phyloP scores from a whole-genome alignment of 257 asterid genomes.

The Gynochthodes officinalis region DNA sequence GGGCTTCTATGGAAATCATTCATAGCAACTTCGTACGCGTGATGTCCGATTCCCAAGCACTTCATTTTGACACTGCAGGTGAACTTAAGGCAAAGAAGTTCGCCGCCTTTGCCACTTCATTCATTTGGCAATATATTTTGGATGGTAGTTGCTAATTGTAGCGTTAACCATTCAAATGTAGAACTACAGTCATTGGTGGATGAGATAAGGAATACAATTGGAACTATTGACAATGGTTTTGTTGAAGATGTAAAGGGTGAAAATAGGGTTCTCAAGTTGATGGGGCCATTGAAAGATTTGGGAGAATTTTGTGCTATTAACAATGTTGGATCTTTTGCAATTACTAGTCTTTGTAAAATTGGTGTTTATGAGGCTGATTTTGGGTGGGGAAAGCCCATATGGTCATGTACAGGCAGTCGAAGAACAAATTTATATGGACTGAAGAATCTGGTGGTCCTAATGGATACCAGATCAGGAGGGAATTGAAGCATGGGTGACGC shows the following conservation, averaged over 20 bases:
- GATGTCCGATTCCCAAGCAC: not conserved
- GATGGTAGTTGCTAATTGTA: not conserved
- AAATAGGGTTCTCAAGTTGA: not conserved
- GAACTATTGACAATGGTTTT: not conserved
- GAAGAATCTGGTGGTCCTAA: constrained; percentile 1
- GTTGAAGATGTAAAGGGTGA: not conserved
- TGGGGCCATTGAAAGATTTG: not conserved
- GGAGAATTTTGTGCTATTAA: not conserved
- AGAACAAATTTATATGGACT: not conserved
- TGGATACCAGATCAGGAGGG: constrained; percentile 7
- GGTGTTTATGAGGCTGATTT: not conserved
- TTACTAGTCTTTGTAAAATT: not conserved
- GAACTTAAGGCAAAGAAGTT: not conserved
- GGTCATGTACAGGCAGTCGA: not conserved
- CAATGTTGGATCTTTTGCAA: not conserved
- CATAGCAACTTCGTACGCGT: not conserved
- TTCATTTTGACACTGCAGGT: not conserved
- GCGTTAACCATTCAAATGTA: not conserved
- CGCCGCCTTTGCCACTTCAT: not conserved
- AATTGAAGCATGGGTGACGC: constrained; percentile 4
- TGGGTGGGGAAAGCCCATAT: constrained; percentile 9
- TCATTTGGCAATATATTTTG: constrained; percentile 10
- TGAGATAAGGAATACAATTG: not conserved
- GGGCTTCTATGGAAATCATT: constrained; percentile 12
- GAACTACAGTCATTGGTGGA: constrained; percentile 1